phyloP scores from a whole-genome alignment of 148 eudicot species.

The Euryodendron excelsum region DNA sequence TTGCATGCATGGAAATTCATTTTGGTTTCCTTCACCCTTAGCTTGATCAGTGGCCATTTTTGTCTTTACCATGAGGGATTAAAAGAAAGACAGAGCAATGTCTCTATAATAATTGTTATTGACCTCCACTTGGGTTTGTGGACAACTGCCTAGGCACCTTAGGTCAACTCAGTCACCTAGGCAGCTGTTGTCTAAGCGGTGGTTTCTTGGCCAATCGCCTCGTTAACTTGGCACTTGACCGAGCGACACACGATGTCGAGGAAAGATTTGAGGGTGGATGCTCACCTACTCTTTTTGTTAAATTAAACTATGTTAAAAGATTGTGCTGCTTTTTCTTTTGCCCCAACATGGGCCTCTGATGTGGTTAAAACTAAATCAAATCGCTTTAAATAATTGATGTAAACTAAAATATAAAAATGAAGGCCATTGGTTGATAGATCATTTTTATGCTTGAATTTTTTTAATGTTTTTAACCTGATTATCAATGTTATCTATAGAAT shows the following conservation, averaged over 20 bases:
- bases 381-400: neutral
- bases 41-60: neutral
- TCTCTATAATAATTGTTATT: no score
- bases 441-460: neutral
- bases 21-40: neutral
- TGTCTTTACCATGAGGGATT: neutral
- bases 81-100: no score
- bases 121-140: neutral
- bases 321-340: no score
- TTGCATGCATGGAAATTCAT: no score
- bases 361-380: neutral
- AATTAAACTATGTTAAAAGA: no score
- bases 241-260: no score
- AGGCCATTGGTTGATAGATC: neutral
- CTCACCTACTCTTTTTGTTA: no score
- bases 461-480: neutral
- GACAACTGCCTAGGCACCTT: neutral
- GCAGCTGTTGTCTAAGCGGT: neutral
- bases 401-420: neutral
- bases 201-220: neutral
- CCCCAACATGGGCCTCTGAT: neutral
- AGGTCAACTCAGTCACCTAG: neutral
- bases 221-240: no score
- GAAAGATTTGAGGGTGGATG: no score
- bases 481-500: neutral